phyloP scores from a whole-genome alignment of 2,329 filamentous ascomycete genomes.

The Penicillium brevicompactum region DNA sequence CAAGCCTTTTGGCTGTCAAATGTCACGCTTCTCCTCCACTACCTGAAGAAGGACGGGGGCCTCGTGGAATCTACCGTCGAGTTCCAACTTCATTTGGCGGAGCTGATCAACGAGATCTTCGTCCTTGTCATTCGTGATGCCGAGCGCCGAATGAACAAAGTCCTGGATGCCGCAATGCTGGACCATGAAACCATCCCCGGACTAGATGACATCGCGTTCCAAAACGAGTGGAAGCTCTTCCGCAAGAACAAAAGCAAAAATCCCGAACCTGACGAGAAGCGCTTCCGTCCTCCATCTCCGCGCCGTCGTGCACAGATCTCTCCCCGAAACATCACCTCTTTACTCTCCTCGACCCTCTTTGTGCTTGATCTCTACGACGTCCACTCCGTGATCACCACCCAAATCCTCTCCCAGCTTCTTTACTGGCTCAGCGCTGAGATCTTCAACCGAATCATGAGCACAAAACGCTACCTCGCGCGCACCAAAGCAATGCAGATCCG shows the following conservation, averaged over 20 bases:
- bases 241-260: conserved; percentile 87
- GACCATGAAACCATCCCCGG: conserved; percentile 98
- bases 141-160: conserved; percentile 93
- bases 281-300: conserved; percentile 88
- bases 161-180: conserved; percentile 88
- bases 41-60: conserved; percentile 89
- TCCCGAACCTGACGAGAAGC: conserved; percentile 83
- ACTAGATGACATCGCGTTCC: conserved; percentile 94
- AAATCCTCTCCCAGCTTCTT: conserved; percentile 87
- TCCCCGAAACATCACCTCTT: conserved; percentile 90
- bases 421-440: conserved; percentile 97
- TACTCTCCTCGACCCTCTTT: conserved; percentile 93
- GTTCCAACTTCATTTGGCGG: conserved; percentile 90
- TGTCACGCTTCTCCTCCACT: conserved; percentile 90
- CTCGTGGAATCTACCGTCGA: conserved; percentile 78
- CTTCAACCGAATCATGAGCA: conserved; percentile 98
- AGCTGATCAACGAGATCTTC: conserved; percentile 97
- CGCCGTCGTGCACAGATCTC: conserved; percentile 90
- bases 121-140: conserved; percentile 96
- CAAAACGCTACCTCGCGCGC: conserved; percentile 86
- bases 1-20: conserved; percentile 99
- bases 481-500: conserved; percentile 99
- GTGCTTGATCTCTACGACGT: conserved; percentile 98
- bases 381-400: conserved; percentile 91
- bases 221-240: conserved; percentile 98